Evolutionary conservation across 345 rosid species (phyloP), one percentile per base, ranked within the genome.

Genomic region (Lumnitzera littorea): DNA sequence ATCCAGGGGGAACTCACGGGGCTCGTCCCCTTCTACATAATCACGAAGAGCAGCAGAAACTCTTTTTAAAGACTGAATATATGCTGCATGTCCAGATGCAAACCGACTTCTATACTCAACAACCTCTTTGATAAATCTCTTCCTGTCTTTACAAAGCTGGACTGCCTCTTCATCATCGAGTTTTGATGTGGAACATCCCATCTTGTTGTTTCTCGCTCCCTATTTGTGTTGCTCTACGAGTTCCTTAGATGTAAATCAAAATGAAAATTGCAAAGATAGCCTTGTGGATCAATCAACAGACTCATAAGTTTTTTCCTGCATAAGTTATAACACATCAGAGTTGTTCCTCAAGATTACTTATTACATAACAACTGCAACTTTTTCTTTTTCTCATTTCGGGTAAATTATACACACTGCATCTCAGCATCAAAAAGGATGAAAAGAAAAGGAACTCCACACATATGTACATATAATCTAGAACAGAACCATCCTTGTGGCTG

Each of bases 121-220:
- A 0, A 92, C 99, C 65, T 90, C 92, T 72, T 90, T 90, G 61
- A 94, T 88, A 80, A 88, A 94, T 55, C 69, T 72, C 74, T 88
- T 94, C 58, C 97, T 60, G 65, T 94, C 97, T 72, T 80, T 90
- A 73, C 99, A 94, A 55, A 94, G 88, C 80, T 80, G 87, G 76
- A 94, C 95, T n/a, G 86, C 91, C 67, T 94, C 99, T 65, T 88
- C 95, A 60, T 94, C 89, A 15, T 94, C 96, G 56, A 90, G 69
- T 74, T 80, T 94, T 0, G 96, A 90, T 58, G 81, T 82, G 41
- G 97, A 88, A 80, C 99, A 94, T 79, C 99, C 97, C 99, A 94
- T 90, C 53, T 77, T 73, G 68, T 63, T 12, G 58, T 54, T 60
- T 56, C 51, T 71, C 62, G 20, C 62, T 50, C 15, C 61, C 24